Evolutionary conservation across 129 eudicot species (phyloP), one percentile per base, ranked within the genome.

Genomic region (Dittrichia graveolens): DNA sequence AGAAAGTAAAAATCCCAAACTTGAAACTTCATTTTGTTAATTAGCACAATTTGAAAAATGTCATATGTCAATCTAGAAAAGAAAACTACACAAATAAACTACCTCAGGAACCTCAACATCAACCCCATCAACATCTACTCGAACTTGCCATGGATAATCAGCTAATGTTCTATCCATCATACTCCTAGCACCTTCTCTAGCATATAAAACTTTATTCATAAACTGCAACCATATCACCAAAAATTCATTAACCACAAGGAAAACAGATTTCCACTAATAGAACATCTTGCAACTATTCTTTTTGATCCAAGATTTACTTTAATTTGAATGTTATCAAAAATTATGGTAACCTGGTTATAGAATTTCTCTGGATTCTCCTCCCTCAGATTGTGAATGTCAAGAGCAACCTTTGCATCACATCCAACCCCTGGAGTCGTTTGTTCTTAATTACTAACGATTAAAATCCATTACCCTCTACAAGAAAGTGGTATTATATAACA

Each of bases 331-430:
- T 8, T 24, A 24, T 24, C 12, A 8, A 34, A 45, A 31, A 42
- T 52, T 13, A 74, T 57, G 39, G 13, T 63, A 76, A 87, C 97
- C 95, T 91, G 97, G 81, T 87, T 91, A 73, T 84, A 81, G 16
- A 88, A 91, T 77, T 91, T 91, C 69, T 84, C 91, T 3, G 97
- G 95, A 78, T 91, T 91, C 75, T 85, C 95, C 78, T 91, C 97
- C 78, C 97, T 66, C 38, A 72, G 68, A 63, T 73, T 81, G 72
- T 91, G 97, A 72, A 91, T 87, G 75, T 91, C 91, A 70, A 87
- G 90, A 35, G 97, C 97, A 81, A 91, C 97, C 80, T 91, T 91
- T 39, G 97, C 97, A 77, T 91, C 97, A 82, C 97, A 91, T 77
- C 97, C 97, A 47, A 91, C 90, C 64, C 97, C 95, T 91, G 55